These are phyloP conservation scores for Nadsonia commutata DNA, from an alignment of 1,139 yeast genomes.

Conservation along the genomic window DNA sequence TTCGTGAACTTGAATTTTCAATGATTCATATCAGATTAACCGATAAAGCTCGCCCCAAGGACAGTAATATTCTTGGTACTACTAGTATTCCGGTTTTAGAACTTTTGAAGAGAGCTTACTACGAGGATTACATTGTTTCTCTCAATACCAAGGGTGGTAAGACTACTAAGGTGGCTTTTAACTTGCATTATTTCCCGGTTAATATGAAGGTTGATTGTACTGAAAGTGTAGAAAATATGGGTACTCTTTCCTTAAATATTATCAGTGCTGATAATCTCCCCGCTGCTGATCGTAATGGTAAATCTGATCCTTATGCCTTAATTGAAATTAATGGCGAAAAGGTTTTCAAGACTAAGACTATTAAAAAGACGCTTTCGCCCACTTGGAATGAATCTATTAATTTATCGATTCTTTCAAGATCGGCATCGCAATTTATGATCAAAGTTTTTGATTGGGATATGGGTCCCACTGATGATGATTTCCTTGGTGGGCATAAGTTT, in stretches of 20 bases:
- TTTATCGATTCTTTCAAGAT: slow-evolving; percentile 42
- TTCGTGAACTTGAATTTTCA: slow-evolving; percentile 70
- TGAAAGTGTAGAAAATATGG: slow-evolving; percentile 66
- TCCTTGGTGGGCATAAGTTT: slow-evolving; percentile 52
- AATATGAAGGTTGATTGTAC: slow-evolving; percentile 47
- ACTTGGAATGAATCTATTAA: slow-evolving; percentile 59
- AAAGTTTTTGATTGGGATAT: slow-evolving; percentile 82
- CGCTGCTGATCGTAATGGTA: slow-evolving; percentile 79
- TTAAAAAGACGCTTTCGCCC: slow-evolving; percentile 80
- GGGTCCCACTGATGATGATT: slow-evolving; percentile 73
- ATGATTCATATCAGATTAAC: slow-evolving; percentile 44
- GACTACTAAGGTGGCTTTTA: slow-evolving; percentile 36
- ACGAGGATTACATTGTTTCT: slow-evolving; percentile 40
- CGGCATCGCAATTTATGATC: slow-evolving; percentile 42
- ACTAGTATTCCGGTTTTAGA: slow-evolving; percentile 52
- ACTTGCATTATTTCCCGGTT: slow-evolving; percentile 71
- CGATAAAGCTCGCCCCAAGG: slow-evolving; percentile 33
- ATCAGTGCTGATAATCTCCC: slow-evolving; percentile 55
- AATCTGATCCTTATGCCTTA: slow-evolving; percentile 80
- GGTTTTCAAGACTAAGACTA: slow-evolving; percentile 59
- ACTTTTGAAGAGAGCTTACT: slow-evolving; percentile 50
- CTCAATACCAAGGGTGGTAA: slow-evolving; percentile 30
- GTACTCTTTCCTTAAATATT: slow-evolving; percentile 51
- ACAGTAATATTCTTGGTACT: slow-evolving; percentile 48
- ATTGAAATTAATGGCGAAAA: slow-evolving; percentile 48